Evolutionary conservation across 2,329 filamentous ascomycete species (phyloP), one percentile per base, ranked within the genome.

Genomic region (Sclerotinia minor): DNA sequence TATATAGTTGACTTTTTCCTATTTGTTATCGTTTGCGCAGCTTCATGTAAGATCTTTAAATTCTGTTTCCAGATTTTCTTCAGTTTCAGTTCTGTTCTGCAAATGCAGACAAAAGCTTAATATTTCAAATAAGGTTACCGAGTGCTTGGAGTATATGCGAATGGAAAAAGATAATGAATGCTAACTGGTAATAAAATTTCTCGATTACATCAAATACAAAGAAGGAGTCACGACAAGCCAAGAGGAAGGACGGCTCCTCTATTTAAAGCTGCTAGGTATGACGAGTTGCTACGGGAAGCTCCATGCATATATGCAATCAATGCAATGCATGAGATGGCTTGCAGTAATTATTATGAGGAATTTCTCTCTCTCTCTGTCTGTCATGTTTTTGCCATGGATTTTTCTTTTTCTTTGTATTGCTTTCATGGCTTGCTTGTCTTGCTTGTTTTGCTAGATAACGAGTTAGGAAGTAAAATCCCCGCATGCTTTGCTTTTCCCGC

Each of bases 171-270:
- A 21, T 26, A 21, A 11, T 15, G 38, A 41, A 41, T 50, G 44
- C 19, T 19, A 41, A 50, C 21, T 50, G 29, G 26, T 24, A 41
- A 41, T 17, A n/a, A n/a, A n/a, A n/a, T n/a, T n/a, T 41, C 38
- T 38, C 50, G n/a, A 63, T 63, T 52, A 38, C 45, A 63, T 63
- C 45, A 63, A 63, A 63, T 32, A 52, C 59, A 63, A 63, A 63
- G 59, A 63, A n/a, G 13, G 35, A 63, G 15, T 8, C 35, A 35
- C 35, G 38, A 3, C 29, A 50, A 63, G 59, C 59, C 45, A 63
- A 63, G 59, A 50, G n/a, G 59, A 50, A 41, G 59, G 59, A 63
- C 59, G 59, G 45, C n/a, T n/a, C 15, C 26, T 19, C 58, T 21
- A 63, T 63, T 38, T 63, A 50, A 50, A 52, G 45, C 45, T 26